Conservation (phyloP, 768 basidiomycete species). For the Phaeotremella skinneri region DNA sequence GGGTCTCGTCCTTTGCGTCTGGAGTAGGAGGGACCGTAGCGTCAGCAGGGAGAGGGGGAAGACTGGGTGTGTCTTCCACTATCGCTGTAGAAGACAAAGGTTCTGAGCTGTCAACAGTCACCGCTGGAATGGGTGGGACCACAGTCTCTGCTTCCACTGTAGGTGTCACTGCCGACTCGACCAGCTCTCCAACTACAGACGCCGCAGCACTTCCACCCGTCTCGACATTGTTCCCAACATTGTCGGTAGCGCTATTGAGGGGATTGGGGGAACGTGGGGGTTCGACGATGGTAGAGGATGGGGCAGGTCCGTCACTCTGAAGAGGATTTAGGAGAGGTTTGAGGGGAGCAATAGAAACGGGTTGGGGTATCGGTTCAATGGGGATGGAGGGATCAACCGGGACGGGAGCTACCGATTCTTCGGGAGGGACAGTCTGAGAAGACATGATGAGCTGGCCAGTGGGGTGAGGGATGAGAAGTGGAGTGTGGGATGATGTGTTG, state of each 20-base stretch:
- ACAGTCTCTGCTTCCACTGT: background rate
- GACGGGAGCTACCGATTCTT: constrained; percentile 4
- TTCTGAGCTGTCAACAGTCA: background rate
- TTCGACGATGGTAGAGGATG: constrained; percentile 41
- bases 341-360: constrained; percentile 11
- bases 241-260: constrained; percentile 29
- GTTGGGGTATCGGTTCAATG: background rate
- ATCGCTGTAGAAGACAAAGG: background rate
- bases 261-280: constrained; percentile 39
- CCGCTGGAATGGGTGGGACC: background rate
- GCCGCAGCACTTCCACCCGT: constrained; percentile 10
- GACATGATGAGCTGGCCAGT: background rate
- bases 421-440: background rate
- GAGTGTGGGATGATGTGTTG: background rate
- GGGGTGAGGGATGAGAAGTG: background rate
- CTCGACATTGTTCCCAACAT: constrained; percentile 23
- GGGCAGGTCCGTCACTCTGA: constrained; percentile 30
- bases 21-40: constrained; percentile 41
- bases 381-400: constrained; percentile 10
- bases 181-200: constrained; percentile 1
- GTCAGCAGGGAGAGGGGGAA: constrained; percentile 32
- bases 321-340: constrained; percentile 46
- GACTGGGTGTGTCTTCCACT: constrained; percentile 2
- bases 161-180: constrained; percentile 1
- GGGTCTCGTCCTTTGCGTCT: constrained; percentile 31